These are phyloP conservation scores for Claviceps fusiformis DNA, from an alignment of 2,329 filamentous ascomycete species.

Conservation along the genomic window DNA sequence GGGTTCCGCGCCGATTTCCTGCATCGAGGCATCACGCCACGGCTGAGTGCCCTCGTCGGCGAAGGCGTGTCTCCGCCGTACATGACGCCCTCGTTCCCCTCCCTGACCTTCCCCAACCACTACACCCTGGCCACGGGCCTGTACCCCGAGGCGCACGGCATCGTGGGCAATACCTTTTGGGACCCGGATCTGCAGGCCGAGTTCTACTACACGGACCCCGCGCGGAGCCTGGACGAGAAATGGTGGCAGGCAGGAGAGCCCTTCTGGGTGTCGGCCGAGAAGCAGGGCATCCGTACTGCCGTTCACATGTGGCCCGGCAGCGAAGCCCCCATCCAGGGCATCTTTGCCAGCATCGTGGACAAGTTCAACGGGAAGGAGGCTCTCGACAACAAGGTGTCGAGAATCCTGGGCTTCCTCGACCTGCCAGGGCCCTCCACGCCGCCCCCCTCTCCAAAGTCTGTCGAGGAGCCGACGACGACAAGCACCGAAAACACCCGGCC, in stretches of 20 bases:
- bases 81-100: conserved; percentile 91
- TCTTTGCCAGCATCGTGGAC: conserved; percentile 70
- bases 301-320: conserved; percentile 99
- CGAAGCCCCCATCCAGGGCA: conserved; percentile 67
- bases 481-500: conserved; percentile 47
- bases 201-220: conserved; percentile 76
- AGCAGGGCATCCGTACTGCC: conserved; percentile 61
- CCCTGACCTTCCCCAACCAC: conserved; percentile 93
- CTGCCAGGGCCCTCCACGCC: conserved; percentile 57
- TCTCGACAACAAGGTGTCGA: conserved; percentile 60
- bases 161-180: conserved; percentile 93
- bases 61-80: conserved; percentile 81
- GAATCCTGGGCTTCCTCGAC: conserved; percentile 75
- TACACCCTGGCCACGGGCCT: conserved; percentile 86
- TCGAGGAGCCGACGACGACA: conserved; percentile 6
- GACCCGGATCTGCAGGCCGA: conserved; percentile 63
- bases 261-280: conserved; percentile 85
- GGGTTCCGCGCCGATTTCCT: conserved; percentile 94
- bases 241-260: conserved; percentile 89
- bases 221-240: conserved; percentile 63
- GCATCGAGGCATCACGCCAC: conserved; percentile 68
- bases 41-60: conserved; percentile 62
- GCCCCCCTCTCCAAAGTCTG: conserved; percentile 11
- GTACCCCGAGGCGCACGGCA: conserved; percentile 82
- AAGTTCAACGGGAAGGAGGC: conserved; percentile 68